Percentiles rank a stretch among this genome's conserved stretches.
These are phyloP conservation scores for Exophiala mesophila DNA, from an alignment of 2,329 filamentous ascomycete genomes.

Conservation along the genomic window DNA sequence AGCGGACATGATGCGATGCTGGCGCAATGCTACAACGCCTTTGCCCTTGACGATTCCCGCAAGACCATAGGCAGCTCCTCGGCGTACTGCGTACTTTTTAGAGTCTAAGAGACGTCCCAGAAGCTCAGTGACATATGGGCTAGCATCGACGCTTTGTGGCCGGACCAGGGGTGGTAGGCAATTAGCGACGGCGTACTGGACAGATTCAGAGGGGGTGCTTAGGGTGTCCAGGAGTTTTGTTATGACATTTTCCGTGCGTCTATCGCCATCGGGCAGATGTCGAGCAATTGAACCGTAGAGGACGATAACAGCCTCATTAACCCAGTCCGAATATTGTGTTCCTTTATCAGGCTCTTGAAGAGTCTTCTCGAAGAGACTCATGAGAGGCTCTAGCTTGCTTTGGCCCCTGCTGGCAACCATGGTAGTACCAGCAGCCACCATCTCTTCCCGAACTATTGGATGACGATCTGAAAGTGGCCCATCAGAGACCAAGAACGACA, in stretches of 20 bases:
- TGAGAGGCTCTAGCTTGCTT: conserved; percentile 76
- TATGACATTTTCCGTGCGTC: conserved; percentile 81
- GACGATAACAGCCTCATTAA: conserved; percentile 96
- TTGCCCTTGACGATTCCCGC: conserved; percentile 86
- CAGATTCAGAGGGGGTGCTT: conserved; percentile 90
- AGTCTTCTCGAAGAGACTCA: conserved; percentile 84
- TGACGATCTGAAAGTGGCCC: conserved; percentile 84
- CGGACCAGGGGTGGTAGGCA: conserved; percentile 88
- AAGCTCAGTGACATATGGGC: conserved; percentile 74
- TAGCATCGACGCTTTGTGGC: conserved; percentile 70
- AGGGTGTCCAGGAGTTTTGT: conserved; percentile 80
- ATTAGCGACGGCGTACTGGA: conserved; percentile 93
- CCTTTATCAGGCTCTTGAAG: conserved; percentile 81
- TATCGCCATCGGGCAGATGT: conserved; percentile 78
- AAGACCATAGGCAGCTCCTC: conserved; percentile 90
- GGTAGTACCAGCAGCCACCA: conserved; percentile 82
- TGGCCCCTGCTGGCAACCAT: conserved; percentile 79
- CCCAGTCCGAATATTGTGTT: conserved; percentile 75
- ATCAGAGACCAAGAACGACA: conserved; percentile 77
- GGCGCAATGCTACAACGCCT: conserved; percentile 73
- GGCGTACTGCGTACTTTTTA: conserved; percentile 86
- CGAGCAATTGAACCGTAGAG: conserved; percentile 91
- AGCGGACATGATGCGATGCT: conserved; percentile 78
- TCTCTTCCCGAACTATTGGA: conserved; percentile 71
- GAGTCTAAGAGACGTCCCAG: conserved; percentile 76